Conservation (phyloP, 257 asterid species). For the Nicotiana knightiana region DNA sequence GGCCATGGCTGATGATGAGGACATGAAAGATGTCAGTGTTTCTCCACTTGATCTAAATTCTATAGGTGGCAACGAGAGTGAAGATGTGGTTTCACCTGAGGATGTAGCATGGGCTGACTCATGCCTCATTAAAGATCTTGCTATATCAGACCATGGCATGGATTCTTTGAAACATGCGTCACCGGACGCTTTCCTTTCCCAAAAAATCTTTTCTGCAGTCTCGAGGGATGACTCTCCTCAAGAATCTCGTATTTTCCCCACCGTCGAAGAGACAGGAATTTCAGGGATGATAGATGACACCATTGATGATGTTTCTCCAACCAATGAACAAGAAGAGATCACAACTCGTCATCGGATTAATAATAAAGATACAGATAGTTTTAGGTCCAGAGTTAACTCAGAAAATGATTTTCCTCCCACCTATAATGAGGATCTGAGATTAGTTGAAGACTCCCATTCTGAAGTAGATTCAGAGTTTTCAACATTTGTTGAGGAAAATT, state of each 20-base stretch:
- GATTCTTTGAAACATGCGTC: conserved; percentile 33
- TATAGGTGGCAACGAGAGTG: conserved; percentile 17
- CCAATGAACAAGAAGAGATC: conserved; percentile 12
- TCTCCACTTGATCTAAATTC: conserved; percentile 12
- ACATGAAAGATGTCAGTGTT: conserved; percentile 18
- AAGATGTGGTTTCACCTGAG: conserved; percentile 33
- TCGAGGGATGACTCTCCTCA: conserved; percentile 14
- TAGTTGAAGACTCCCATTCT: conserved; percentile 22
- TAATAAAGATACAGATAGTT: conserved; percentile 21
- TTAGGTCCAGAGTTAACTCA: conserved; percentile 32
- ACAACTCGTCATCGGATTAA: conserved; percentile 9
- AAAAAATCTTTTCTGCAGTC: conserved; percentile 12
- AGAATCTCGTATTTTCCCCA: not conserved
- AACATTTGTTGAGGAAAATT: conserved; percentile 21
- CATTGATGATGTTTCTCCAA: conserved; percentile 8
- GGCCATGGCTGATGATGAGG: conserved; percentile 13
- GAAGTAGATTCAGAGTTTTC: conserved; percentile 28
- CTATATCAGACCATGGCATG: conserved; percentile 34
- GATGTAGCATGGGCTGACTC: conserved; percentile 79
- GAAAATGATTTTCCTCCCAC: conserved; percentile 49
- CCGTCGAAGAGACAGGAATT: conserved; percentile 5
- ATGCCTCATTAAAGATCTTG: conserved; percentile 49
- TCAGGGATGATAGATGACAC: conserved; percentile 11
- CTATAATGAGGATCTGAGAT: conserved; percentile 35
- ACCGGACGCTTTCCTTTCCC: conserved; percentile 20